Evolutionary conservation across 768 basidiomycete species (phyloP).

Genomic region (Krasilnikovozyma curviuscula): DNA sequence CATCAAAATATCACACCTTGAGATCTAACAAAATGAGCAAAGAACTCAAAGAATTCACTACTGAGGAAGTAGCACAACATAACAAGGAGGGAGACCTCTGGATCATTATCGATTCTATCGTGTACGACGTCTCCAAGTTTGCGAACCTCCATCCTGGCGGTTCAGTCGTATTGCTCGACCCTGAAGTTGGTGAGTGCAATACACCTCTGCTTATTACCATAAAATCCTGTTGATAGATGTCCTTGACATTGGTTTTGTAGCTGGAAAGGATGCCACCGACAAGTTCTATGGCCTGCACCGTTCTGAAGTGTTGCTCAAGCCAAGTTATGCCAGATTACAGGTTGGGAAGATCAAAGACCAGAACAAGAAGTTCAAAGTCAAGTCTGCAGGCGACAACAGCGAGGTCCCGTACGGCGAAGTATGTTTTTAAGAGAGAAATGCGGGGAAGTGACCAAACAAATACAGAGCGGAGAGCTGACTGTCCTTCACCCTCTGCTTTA

Average conservation of each 20-base stretch:
- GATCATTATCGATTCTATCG: conserved; percentile 66
- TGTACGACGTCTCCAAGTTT: conserved; percentile 66
- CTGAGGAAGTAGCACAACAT: conserved; percentile 63
- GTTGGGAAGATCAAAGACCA: conserved; percentile 52
- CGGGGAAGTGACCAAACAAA: background rate
- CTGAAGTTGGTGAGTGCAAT: conserved; percentile 44
- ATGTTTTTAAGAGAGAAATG: background rate
- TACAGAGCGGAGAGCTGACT: background rate
- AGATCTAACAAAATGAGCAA: too few species aligned
- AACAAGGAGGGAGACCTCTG: conserved; percentile 66
- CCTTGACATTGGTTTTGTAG: conserved; percentile 25
- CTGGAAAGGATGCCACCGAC: conserved; percentile 71
- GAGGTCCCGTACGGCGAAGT: conserved; percentile 63
- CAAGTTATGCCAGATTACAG: conserved; percentile 50
- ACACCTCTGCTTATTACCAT: background rate
- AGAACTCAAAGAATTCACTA: conserved; percentile 35
- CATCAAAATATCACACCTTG: too few species aligned
- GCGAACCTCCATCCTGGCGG: conserved; percentile 63
- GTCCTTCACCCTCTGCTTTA: background rate
- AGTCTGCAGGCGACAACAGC: conserved; percentile 38
- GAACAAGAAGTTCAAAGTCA: conserved; percentile 34
- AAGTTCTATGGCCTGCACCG: conserved; percentile 77
- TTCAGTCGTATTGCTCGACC: conserved; percentile 50
- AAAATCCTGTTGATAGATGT: background rate
- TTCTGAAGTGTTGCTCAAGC: conserved; percentile 55